Percentiles rank a stretch among this genome's conserved stretches.
phyloP scores from a whole-genome alignment of 495 filamentous ascomycete species.

The Podospora sp. region DNA sequence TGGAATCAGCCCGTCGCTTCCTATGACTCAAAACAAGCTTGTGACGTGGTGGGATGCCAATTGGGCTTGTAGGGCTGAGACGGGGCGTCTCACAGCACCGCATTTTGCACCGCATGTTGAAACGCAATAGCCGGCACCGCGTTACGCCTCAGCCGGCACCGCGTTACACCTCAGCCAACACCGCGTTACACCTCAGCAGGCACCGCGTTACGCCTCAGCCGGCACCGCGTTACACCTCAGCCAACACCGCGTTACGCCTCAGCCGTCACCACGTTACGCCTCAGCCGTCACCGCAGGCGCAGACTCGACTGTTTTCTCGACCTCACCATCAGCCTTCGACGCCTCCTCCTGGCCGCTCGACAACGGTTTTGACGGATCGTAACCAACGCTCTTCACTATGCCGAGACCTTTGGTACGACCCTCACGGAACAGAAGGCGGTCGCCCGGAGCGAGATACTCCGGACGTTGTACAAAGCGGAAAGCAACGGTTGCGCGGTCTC shows the following conservation, averaged over 20 bases:
- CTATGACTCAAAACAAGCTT: background rate
- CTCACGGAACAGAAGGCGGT: conserved; percentile 90
- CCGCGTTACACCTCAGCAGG: too few species aligned
- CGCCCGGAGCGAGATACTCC: conserved; percentile 86
- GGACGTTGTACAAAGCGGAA: conserved; percentile 96
- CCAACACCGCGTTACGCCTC: too few species aligned
- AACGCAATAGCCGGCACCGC: too few species aligned
- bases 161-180: too few species aligned
- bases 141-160: too few species aligned
- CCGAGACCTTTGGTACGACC: conserved; percentile 93
- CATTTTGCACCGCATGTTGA: too few species aligned
- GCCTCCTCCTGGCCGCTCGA: conserved; percentile 30
- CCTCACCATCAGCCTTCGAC: background rate
- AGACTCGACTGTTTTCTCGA: too few species aligned
- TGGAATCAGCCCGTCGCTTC: background rate
- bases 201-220: too few species aligned
- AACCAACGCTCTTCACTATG: conserved; percentile 90
- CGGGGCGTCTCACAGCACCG: background rate
- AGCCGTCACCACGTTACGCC: too few species aligned
- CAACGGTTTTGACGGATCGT: conserved; percentile 62
- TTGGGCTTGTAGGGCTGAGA: background rate
- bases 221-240: too few species aligned
- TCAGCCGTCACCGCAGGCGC: too few species aligned
- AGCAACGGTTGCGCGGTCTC: conserved; percentile 87
- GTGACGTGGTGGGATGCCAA: background rate